These are phyloP conservation scores for Amanita inopinata DNA, from an alignment of 768 basidiomycete species.

Conservation along the genomic window DNA sequence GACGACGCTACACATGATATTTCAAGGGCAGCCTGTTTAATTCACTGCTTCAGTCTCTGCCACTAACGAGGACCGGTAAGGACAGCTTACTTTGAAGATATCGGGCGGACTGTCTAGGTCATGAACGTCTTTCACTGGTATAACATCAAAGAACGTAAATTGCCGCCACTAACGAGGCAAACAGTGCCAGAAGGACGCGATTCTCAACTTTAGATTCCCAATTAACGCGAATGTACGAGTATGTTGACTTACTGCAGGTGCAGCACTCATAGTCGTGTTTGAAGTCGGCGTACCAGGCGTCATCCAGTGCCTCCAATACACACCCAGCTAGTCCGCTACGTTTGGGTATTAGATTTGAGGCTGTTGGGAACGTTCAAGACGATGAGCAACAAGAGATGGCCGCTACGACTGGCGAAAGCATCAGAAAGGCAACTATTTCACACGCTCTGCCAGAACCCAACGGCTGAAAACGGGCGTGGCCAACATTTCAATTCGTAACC, in stretches of 20 bases:
- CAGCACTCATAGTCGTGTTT: background rate
- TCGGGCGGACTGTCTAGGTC: conserved; percentile 69
- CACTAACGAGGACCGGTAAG: background rate
- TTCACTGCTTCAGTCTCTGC: conserved; percentile 5
- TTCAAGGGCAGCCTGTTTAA: conserved; percentile 48
- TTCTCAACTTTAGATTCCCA: background rate
- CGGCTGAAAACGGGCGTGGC: too few relatives aligned
- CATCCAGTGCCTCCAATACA: too few relatives aligned
- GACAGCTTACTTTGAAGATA: conserved; percentile 54
- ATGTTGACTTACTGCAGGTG: conserved; percentile 5
- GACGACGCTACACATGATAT: conserved; percentile 63
- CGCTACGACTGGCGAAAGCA: too few relatives aligned
- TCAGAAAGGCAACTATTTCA: too few relatives aligned
- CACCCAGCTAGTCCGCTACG: too few relatives aligned
- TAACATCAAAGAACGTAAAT: conserved; percentile 82
- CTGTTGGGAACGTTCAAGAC: too few relatives aligned
- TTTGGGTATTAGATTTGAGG: too few relatives aligned
- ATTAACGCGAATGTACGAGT: too few relatives aligned
- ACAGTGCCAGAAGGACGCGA: conserved; percentile 19
- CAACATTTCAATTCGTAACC: too few relatives aligned
- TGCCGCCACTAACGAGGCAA: conserved; percentile 72
- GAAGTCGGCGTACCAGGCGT: background rate
- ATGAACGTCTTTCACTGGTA: conserved; percentile 68
- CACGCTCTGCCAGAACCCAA: too few relatives aligned
- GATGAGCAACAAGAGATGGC: too few relatives aligned